These are phyloP conservation scores for Exobasidium rhododendri DNA, from an alignment of 1,284 basidiomycete genomes.

Conservation along the genomic window DNA sequence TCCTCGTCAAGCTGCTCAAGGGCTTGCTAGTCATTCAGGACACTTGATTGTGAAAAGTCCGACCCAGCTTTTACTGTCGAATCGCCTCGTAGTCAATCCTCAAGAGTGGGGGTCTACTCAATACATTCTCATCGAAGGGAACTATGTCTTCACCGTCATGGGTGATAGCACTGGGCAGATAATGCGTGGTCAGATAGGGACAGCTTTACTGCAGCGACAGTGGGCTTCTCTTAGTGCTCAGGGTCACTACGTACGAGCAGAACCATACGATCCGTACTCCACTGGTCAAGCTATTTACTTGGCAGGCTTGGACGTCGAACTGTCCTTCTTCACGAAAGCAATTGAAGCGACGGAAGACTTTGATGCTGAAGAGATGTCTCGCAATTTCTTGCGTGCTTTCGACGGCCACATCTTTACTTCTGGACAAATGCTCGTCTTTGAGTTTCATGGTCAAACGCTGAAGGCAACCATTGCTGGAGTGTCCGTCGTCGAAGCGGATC, in stretches of 20 bases:
- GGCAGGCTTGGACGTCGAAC: slow-evolving; percentile 46
- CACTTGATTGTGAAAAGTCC: slow-evolving; percentile 37
- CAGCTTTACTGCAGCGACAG: slow-evolving; percentile 42
- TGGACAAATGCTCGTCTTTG: slow-evolving; percentile 77
- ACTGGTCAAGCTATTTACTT: slow-evolving; percentile 45
- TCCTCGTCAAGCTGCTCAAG: too few species aligned
- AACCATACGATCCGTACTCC: slow-evolving; percentile 43
- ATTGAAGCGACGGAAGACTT: slow-evolving; percentile 23
- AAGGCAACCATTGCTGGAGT: slow-evolving; percentile 71
- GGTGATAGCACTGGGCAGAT: slow-evolving; percentile 39
- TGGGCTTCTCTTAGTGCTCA: slow-evolving; percentile 49
- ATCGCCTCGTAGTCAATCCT: slow-evolving; percentile 46
- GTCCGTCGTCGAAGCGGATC: slow-evolving; percentile 62
- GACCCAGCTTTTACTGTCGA: slow-evolving; percentile 35
- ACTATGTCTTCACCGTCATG: slow-evolving; percentile 46
- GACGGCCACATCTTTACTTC: slow-evolving; percentile 61
- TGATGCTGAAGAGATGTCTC: slow-evolving; percentile 78
- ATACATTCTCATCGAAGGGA: slow-evolving; percentile 47
- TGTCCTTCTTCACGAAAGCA: slow-evolving; percentile 39
- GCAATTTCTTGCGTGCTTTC: slow-evolving; percentile 72
- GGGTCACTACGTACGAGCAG: slow-evolving; percentile 43
- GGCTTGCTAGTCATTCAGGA: too few species aligned
- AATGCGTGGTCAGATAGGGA: slow-evolving; percentile 41
- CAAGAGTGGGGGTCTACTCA: slow-evolving; percentile 50
- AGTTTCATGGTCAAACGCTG: slow-evolving; percentile 83